These are phyloP conservation scores for Vigna angularis DNA, from an alignment of 306 rosid species.

Conservation along the genomic window DNA sequence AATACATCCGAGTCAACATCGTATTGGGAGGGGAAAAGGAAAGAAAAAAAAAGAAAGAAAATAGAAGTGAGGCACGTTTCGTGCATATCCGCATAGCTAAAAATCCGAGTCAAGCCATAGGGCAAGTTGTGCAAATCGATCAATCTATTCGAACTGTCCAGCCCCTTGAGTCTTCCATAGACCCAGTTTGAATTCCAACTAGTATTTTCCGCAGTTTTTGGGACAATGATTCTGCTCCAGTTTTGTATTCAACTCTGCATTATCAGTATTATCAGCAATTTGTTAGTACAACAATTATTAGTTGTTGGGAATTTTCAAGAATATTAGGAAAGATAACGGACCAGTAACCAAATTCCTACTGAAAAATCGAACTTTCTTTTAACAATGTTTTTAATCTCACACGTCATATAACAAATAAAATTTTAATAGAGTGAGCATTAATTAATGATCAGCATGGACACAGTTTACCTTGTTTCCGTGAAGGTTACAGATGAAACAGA, in stretches of 20 bases:
- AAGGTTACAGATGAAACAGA: constrained; percentile 56
- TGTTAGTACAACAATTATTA: background rate
- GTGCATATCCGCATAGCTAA: background rate
- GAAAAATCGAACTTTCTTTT: background rate
- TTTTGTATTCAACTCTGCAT: constrained; percentile 58
- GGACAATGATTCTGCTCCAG: constrained; percentile 55
- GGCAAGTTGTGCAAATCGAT: background rate
- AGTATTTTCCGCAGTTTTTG: constrained; percentile 51
- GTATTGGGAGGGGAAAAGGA: background rate
- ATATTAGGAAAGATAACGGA: background rate
- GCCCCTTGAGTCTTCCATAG: constrained; percentile 53
- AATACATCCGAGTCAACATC: background rate
- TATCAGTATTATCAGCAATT: background rate
- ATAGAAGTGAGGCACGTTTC: background rate
- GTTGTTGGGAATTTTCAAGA: background rate
- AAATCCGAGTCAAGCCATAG: background rate
- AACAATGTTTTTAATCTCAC: background rate
- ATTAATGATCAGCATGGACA: background rate
- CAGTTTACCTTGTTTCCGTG: constrained; percentile 43
- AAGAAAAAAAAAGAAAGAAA: background rate
- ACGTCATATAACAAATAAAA: background rate
- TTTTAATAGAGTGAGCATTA: background rate
- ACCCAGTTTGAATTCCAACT: constrained; percentile 62
- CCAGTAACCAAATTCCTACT: background rate
- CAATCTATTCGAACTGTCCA: constrained; percentile 56